Base-by-base conservation (phyloP, 768 basidiomycete species). In the Dioszegia hungarica region DNA sequence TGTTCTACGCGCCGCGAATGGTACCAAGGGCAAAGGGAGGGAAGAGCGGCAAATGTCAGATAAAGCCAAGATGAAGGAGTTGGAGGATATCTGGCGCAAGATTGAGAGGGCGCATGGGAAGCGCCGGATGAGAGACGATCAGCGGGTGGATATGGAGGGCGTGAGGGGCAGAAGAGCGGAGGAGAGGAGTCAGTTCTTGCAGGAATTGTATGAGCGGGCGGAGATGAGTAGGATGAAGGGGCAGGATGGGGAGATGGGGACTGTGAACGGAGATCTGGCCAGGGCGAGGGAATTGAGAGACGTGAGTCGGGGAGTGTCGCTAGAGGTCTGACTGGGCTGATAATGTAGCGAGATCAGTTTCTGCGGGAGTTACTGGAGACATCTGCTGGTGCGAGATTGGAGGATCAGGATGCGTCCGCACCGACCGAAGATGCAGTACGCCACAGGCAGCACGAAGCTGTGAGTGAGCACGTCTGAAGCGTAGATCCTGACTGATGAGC, bases 61-160 rank as follows among this genome's bases (percentile, higher is more conserved):
- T 20, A 77, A 77, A 57, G 60, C 82, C 56, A 86, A 84, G 74
- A 82, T 80, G 69, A 80, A 80, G 6, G 80, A 81, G 58, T 78
- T 80, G 66, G 61, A 64, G 44, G 59, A 69, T 57, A 75, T 77
- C 25, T 77, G 75, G 73, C 60, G 70, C 36, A 54, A 63, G 56
- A 77, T 77, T 38, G 76, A 77, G 47, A 58, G 68, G 46, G 65
- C 73, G 5, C 76, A 77, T 60, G 72, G 73, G 22, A 62, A 48
- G 57, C 46, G 54, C 15, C 22, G 47, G 36, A 49, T 49, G 59
- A 61, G 63, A 33, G 68, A 50, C 19, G 66, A 69, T 46, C 37
- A 41, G 56, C 37, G 44, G 43, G 66, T 66, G 19, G 38, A 61
- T 61, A 17, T 54, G 22, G 24, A 25, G n/a, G 36, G 25, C 12